Percentiles rank a stretch among this genome's conserved stretches.
phyloP scores from a whole-genome alignment of 805 yeast species.

The Kazachstania taianensis region DNA sequence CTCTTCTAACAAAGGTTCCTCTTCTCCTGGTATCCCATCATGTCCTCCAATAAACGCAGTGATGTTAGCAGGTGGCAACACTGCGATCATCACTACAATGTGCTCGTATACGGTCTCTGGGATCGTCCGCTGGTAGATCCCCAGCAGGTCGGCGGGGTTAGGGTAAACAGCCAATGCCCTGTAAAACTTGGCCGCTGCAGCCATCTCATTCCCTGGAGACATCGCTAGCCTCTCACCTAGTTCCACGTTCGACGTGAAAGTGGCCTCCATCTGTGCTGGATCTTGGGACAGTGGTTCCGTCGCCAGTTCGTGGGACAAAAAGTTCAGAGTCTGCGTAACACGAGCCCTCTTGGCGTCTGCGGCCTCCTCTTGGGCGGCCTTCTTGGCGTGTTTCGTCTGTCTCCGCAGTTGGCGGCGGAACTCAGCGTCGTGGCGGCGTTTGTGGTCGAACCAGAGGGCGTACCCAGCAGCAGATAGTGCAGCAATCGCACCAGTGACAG shows the following conservation, averaged over 20 bases:
- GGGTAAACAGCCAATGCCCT: slow-evolving; percentile 91
- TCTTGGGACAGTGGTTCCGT: slow-evolving; percentile 70
- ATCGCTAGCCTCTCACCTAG: slow-evolving; percentile 73
- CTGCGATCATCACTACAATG: slow-evolving; percentile 80
- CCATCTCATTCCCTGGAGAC: slow-evolving; percentile 56
- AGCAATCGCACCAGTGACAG: slow-evolving; percentile 15
- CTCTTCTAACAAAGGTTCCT: slow-evolving; percentile 8
- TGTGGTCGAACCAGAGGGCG: slow-evolving; percentile 83
- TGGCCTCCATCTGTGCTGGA: slow-evolving; percentile 58
- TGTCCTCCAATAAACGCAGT: slow-evolving; percentile 46
- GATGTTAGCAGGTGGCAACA: slow-evolving; percentile 77
- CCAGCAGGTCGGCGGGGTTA: slow-evolving; percentile 83
- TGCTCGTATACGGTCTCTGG: slow-evolving; percentile 75
- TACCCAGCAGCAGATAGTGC: slow-evolving; percentile 58
- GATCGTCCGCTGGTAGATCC: slow-evolving; percentile 80
- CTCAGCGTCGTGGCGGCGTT: slow-evolving; percentile 70
- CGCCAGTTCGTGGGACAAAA: slow-evolving; percentile 53
- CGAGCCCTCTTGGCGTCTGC: slow-evolving; percentile 45
- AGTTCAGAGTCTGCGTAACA: slow-evolving; percentile 49
- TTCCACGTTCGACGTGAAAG: slow-evolving; percentile 76
- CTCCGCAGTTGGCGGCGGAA: slow-evolving; percentile 72
- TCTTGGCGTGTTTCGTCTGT: slow-evolving; percentile 50
- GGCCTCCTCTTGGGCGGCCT: slow-evolving; percentile 34
- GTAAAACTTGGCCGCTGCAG: slow-evolving; percentile 85
- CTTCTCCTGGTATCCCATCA: slow-evolving; percentile 5